A percentile compares a stretch with the other conserved stretches of the same genome.
phyloP scores from a whole-genome alignment of 164 flowering plant genomes.

The Magnolia sinica region DNA sequence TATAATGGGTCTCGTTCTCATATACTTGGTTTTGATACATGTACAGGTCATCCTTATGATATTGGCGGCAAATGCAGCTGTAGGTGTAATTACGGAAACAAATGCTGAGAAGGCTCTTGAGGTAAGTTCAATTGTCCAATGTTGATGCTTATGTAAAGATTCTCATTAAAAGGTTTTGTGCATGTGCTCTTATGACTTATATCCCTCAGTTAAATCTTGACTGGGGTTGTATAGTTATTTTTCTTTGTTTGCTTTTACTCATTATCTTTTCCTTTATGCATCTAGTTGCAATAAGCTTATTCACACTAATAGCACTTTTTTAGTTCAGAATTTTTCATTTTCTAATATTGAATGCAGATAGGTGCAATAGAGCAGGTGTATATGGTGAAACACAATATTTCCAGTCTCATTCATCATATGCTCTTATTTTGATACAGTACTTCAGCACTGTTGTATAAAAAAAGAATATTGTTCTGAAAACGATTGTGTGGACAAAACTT shows the following conservation, averaged over 20 bases:
- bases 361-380: too few relatives aligned
- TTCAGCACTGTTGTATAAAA: too few relatives aligned
- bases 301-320: too few relatives aligned
- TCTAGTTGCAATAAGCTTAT: too few relatives aligned
- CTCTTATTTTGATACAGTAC: too few relatives aligned
- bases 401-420: too few relatives aligned
- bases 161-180: background rate
- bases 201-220: background rate
- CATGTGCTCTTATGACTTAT: background rate
- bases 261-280: background rate
- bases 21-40: conserved; percentile 2
- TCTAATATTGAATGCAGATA: background rate
- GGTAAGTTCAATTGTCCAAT: conserved; percentile 34
- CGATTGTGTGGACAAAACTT: too few relatives aligned
- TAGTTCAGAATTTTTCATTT: background rate
- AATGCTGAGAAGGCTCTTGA: conserved; percentile 98
- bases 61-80: conserved; percentile 98
- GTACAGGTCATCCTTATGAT: conserved; percentile 86
- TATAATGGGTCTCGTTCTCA: background rate
- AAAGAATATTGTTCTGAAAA: too few relatives aligned
- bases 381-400: too few relatives aligned
- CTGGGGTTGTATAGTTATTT: background rate
- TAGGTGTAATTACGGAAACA: conserved; percentile 95
- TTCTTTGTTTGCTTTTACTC: background rate
- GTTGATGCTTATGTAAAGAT: background rate